A percentile compares a stretch with the other conserved stretches of the same genome.
Conservation (phyloP, 805 yeast genomes). For the Candida argentea region DNA sequence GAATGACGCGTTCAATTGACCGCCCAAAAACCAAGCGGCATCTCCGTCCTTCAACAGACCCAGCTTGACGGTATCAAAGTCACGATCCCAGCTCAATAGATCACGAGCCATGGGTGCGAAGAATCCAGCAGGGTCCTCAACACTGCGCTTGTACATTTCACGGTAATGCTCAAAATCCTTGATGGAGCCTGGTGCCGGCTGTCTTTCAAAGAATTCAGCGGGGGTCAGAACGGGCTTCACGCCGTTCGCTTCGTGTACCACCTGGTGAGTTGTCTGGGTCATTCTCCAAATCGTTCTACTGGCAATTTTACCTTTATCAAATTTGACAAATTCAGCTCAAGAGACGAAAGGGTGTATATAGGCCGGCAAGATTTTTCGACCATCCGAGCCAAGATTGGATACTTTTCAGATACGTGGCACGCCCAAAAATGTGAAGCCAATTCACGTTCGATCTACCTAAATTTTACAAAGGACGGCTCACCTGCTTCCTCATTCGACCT, state of each 20-base stretch:
- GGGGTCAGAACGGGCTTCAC: slow-evolving; percentile 43
- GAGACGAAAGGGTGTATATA: too few relatives aligned
- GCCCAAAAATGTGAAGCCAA: too few relatives aligned
- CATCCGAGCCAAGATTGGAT: too few relatives aligned
- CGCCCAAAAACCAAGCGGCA: slow-evolving; percentile 70
- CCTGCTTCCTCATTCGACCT: too few relatives aligned
- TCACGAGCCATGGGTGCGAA: slow-evolving; percentile 71
- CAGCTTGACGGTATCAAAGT: slow-evolving; percentile 51
- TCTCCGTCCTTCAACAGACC: slow-evolving; percentile 52
- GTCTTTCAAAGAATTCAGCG: slow-evolving; percentile 42
- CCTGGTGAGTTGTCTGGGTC: slow-evolving; percentile 31
- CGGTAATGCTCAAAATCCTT: slow-evolving; percentile 58
- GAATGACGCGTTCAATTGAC: slow-evolving; percentile 70
- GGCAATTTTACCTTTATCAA: too few relatives aligned
- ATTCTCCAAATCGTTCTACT: too few relatives aligned
- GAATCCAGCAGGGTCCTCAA: slow-evolving; percentile 69
- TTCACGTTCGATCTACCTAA: too few relatives aligned
- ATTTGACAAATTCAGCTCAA: too few relatives aligned
- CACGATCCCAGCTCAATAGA: slow-evolving; percentile 70
- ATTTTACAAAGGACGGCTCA: too few relatives aligned
- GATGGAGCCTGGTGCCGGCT: slow-evolving; percentile 53
- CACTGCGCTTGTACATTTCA: slow-evolving; percentile 60
- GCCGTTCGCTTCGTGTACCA: slow-evolving; percentile 55
- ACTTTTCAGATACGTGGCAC: too few relatives aligned
- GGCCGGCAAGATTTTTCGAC: too few relatives aligned